Conservation (phyloP, 2,329 filamentous ascomycete species). For the Chrysoporthe puriensis region DNA sequence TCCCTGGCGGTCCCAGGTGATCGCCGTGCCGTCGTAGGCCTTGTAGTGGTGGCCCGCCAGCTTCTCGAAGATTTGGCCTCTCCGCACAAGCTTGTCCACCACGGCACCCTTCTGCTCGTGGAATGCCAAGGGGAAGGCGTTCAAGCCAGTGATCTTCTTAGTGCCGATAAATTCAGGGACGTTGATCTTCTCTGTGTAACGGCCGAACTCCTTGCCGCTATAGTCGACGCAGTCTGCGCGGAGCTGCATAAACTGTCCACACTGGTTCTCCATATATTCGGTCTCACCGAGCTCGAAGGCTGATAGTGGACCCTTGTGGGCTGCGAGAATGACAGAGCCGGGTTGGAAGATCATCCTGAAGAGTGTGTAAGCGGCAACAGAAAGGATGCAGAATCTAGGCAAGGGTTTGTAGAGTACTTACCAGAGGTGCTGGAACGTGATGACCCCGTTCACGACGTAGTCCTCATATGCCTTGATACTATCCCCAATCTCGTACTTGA, state of each 20-base stretch:
- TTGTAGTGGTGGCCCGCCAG: constrained; percentile 54
- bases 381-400: neutral
- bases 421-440: constrained; percentile 57
- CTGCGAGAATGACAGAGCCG: constrained; percentile 45
- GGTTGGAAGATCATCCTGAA: constrained; percentile 53
- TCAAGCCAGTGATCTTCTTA: constrained; percentile 47
- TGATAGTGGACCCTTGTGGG: constrained; percentile 44
- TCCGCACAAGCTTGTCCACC: constrained; percentile 39
- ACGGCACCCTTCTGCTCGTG: constrained; percentile 46
- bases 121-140: constrained; percentile 49
- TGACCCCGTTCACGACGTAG: constrained; percentile 55
- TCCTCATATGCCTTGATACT: constrained; percentile 54
- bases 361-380: neutral
- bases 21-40: constrained; percentile 45
- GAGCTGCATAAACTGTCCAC: constrained; percentile 45
- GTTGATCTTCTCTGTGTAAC: constrained; percentile 39
- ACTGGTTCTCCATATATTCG: constrained; percentile 42
- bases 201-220: constrained; percentile 52
- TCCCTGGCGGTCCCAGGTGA: constrained; percentile 40
- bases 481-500: constrained; percentile 56
- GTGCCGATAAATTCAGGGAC: constrained; percentile 49
- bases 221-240: constrained; percentile 50
- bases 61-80: constrained; percentile 50
- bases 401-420: neutral
- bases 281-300: constrained; percentile 45